Evolutionary conservation across 2,329 filamentous ascomycete species (phyloP), one percentile per base, ranked within the genome.

Genomic region (Balansia obtecta): DNA sequence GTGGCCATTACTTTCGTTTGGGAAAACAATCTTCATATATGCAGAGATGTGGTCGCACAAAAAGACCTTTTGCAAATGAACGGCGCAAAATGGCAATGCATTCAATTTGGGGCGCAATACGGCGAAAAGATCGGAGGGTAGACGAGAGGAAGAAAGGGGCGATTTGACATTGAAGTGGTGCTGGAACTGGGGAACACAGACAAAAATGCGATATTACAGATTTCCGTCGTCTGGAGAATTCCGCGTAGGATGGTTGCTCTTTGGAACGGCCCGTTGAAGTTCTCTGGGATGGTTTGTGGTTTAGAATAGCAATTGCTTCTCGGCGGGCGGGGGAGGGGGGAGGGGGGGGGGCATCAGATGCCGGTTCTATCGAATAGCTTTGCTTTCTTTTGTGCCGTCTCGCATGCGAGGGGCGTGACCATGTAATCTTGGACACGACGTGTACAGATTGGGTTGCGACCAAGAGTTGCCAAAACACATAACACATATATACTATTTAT

Each of bases 61-160:
- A 44, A 53, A 45, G 46, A 54, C 44, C 50, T 49, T 52, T 52
- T 46, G 52, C 9, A 32, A 46, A 41, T 48, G 44, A 53, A 47
- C 41, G 53, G 50, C 53, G 55, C 50, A 52, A 53, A 46, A 53
- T 46, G 38, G 16, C 22, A 32, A 52, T 48, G 45, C 52, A 44
- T 50, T 49, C 22, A 50, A 50, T 41, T 50, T 7, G 40, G 39
- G 42, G 46, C 55, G 54, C 50, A 50, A 52, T 48, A 54, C 49
- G 49, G 56, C 53, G 51, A 60, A 54, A 34, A 48, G 53, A 48
- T 46, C 52, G 54, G 55, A 54, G 57, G 55, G 57, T 10, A 12
- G 22, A 11, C 20, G 18, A 9, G 34, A 11, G 34, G 34, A 27
- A 34, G 34, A 33, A 34, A 42, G 43, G 18, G 12, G 16, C n/a